A percentile compares a stretch with the other conserved stretches of the same genome.
These are phyloP conservation scores for Colletotrichum trifolii DNA, from an alignment of 2,329 filamentous ascomycete species.

Conservation along the genomic window DNA sequence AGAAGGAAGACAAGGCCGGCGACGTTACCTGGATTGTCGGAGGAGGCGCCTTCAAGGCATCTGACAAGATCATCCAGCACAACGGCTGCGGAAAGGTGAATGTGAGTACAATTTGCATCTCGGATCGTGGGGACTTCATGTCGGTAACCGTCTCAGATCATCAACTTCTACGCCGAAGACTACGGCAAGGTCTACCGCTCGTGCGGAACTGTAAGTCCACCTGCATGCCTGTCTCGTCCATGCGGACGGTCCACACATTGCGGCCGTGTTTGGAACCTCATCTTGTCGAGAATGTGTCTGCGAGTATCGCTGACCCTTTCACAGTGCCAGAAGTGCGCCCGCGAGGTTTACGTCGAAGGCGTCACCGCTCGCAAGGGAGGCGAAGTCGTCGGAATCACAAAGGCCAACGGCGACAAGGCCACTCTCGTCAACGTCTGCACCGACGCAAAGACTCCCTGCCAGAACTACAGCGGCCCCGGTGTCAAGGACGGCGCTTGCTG, in stretches of 20 bases:
- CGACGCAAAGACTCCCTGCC: slow-evolving; percentile 38
- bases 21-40: slow-evolving; percentile 48
- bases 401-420: slow-evolving; percentile 30
- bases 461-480: slow-evolving; percentile 37
- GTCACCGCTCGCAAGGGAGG: slow-evolving; percentile 31
- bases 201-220: slow-evolving; percentile 53
- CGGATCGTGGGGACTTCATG: not conserved
- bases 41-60: slow-evolving; percentile 51
- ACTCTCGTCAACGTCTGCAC: slow-evolving; percentile 38
- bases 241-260: no score
- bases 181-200: slow-evolving; percentile 57
- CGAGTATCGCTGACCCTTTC: no score
- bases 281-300: no score
- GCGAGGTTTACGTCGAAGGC: slow-evolving; percentile 32
- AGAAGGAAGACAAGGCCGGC: slow-evolving; percentile 40
- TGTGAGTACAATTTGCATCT: not conserved
- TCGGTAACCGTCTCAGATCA: slow-evolving; percentile 34
- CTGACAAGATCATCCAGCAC: slow-evolving; percentile 53
- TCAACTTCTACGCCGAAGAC: slow-evolving; percentile 56
- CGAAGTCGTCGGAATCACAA: slow-evolving; percentile 34
- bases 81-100: slow-evolving; percentile 50
- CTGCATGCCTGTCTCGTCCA: no score
- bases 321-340: slow-evolving; percentile 26
- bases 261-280: no score
- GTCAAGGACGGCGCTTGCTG: slow-evolving; percentile 34